These are phyloP conservation scores for Ajuga reptans DNA, from an alignment of 305 asterid genomes.

Conservation along the genomic window DNA sequence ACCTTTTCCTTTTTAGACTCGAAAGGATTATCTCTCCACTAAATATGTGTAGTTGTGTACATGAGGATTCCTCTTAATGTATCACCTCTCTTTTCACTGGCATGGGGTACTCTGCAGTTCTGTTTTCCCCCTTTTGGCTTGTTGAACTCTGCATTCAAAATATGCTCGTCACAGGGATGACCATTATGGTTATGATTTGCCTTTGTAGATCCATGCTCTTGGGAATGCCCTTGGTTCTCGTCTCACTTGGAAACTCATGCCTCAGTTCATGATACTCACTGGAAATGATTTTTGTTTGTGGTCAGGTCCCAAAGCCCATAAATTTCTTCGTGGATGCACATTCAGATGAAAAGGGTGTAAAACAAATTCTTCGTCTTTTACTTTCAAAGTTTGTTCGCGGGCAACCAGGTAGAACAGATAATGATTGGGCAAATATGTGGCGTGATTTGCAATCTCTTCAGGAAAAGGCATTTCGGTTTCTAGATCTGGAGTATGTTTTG, in stretches of 20 bases:
- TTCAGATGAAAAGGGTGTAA: constrained; percentile 71
- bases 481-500: constrained; percentile 79
- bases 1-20: neutral
- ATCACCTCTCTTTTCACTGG: neutral
- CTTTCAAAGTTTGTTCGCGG: constrained; percentile 83
- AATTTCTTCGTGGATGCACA: constrained; percentile 61
- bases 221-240: constrained; percentile 12
- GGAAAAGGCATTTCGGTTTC: constrained; percentile 88
- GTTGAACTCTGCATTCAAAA: constrained; percentile 1
- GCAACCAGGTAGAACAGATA: constrained; percentile 82
- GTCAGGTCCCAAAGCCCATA: constrained; percentile 90
- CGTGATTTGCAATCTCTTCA: constrained; percentile 84
- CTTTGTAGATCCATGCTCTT: constrained; percentile 5
- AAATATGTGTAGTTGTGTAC: neutral
- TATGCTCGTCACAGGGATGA: neutral
- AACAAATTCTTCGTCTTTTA: constrained; percentile 86
- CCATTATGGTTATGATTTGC: constrained; percentile 8
- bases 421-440: constrained; percentile 97
- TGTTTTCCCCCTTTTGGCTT: constrained; percentile 1
- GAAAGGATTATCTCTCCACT: neutral
- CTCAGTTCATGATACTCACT: constrained; percentile 15
- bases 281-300: constrained; percentile 14
- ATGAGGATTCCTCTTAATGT: constrained; percentile 12
- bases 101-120: neutral
- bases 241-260: constrained; percentile 13